A percentile compares a stretch with the other conserved stretches of the same genome.
These are phyloP conservation scores for Fusarium praegraminearum DNA, from an alignment of 2,329 filamentous ascomycete genomes.

Conservation along the genomic window DNA sequence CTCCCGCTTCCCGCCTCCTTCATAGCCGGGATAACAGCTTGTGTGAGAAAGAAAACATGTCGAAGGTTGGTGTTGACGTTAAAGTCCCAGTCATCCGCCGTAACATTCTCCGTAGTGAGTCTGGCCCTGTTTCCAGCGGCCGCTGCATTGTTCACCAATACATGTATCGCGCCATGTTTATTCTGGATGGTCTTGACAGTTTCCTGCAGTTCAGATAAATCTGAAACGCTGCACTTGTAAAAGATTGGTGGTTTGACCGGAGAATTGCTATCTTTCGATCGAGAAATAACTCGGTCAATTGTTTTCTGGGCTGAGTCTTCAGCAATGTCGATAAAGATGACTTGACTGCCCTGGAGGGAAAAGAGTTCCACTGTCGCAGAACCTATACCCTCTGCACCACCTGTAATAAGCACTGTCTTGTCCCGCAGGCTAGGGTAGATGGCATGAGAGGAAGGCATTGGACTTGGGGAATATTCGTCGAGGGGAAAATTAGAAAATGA, in stretches of 20 bases:
- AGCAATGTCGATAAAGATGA: conserved; percentile 59
- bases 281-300: conserved; percentile 41
- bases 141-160: conserved; percentile 88
- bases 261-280: conserved; percentile 23
- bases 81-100: conserved; percentile 56
- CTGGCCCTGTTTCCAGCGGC: conserved; percentile 40
- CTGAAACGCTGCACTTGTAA: conserved; percentile 57
- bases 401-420: conserved; percentile 59
- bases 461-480: accelerated
- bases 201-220: conserved; percentile 51
- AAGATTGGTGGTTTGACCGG: conserved; percentile 51
- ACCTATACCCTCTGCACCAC: conserved; percentile 62
- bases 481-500: not conserved
- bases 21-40: conserved; percentile 76
- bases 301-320: conserved; percentile 46
- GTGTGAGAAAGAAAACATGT: conserved; percentile 73
- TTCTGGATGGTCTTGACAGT: conserved; percentile 52
- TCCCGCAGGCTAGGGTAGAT: conserved; percentile 57
- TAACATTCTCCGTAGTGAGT: conserved; percentile 52
- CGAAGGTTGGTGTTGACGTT: conserved; percentile 60
- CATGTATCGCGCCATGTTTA: conserved; percentile 67
- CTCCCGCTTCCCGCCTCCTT: conserved; percentile 55
- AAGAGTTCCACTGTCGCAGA: conserved; percentile 59
- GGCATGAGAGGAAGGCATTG: conserved; percentile 42
- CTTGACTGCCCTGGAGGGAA: conserved; percentile 57